A percentile compares a stretch with the other conserved stretches of the same genome.
Evolutionary conservation across 441 rosid genomes (phyloP).

Genomic region (Populus hybrid): DNA sequence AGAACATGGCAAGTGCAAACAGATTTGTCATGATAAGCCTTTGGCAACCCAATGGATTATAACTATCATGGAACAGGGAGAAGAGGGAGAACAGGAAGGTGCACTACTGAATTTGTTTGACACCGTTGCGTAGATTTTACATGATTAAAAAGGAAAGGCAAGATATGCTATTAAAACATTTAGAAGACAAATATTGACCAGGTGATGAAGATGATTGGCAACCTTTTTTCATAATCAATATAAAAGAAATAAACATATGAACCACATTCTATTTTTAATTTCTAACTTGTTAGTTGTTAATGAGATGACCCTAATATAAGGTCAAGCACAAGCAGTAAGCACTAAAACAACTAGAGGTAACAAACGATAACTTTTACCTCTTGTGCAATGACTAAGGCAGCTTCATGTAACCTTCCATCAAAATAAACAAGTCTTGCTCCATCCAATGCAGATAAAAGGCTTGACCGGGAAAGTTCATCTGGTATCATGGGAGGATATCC

Average conservation of each 20-base stretch:
- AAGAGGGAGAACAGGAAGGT: background rate
- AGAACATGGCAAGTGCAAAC: background rate
- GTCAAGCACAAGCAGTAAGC: background rate
- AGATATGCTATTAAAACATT: background rate
- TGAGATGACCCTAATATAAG: background rate
- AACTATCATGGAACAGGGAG: background rate
- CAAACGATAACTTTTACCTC: constrained; percentile 50
- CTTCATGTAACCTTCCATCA: constrained; percentile 70
- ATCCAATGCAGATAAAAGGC: constrained; percentile 54
- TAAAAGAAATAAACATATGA: background rate
- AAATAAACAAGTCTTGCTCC: constrained; percentile 63
- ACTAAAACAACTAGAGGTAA: constrained; percentile 2
- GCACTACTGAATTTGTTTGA: background rate
- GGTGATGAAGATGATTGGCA: background rate
- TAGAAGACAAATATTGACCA: background rate
- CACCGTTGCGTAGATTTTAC: background rate
- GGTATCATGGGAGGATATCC: constrained; percentile 72
- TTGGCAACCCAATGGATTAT: background rate
- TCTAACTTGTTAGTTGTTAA: background rate
- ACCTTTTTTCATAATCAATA: background rate
- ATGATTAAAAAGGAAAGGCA: background rate
- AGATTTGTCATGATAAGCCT: background rate
- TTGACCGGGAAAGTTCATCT: constrained; percentile 58
- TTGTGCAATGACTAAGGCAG: constrained; percentile 64
- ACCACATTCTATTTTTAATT: background rate